phyloP scores from a whole-genome alignment of 371 early-diverging fungal species.

The Haplosporangium sp. region DNA sequence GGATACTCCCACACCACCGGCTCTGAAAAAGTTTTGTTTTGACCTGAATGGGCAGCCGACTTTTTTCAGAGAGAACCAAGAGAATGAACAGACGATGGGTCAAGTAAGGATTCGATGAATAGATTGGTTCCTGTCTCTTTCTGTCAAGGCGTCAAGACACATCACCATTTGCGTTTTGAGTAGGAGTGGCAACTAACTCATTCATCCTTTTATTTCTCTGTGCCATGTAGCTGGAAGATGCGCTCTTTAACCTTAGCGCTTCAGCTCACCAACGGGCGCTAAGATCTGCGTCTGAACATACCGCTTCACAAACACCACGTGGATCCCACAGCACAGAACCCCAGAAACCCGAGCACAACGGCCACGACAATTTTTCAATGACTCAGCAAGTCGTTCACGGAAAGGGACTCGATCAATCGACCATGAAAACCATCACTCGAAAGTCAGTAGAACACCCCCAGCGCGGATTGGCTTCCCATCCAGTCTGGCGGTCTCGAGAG shows the following conservation, averaged over 20 bases:
- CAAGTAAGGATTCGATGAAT: slow-evolving; percentile 29
- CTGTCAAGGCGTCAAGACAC: too few relatives aligned
- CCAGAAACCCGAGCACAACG: slow-evolving; percentile 17
- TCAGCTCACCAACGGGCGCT: slow-evolving; percentile 56
- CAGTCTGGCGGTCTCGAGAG: slow-evolving; percentile 34
- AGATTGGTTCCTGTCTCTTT: too few relatives aligned
- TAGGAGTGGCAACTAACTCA: neutral
- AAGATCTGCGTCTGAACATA: slow-evolving; percentile 38
- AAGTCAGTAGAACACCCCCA: slow-evolving; percentile 34
- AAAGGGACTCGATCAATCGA: slow-evolving; percentile 28
- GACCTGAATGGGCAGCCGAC: slow-evolving; percentile 71
- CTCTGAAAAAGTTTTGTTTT: slow-evolving; percentile 70
- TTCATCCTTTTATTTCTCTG: slow-evolving; percentile 5
- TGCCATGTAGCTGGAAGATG: slow-evolving; percentile 53
- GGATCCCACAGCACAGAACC: slow-evolving; percentile 3
- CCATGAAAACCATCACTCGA: slow-evolving; percentile 39
- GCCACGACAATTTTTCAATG: slow-evolving; percentile 23
- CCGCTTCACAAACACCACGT: slow-evolving; percentile 2
- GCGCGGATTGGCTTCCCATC: slow-evolving; percentile 16
- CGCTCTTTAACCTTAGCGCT: slow-evolving; percentile 56
- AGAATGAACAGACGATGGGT: slow-evolving; percentile 55
- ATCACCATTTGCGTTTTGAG: neutral
- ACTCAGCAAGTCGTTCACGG: slow-evolving; percentile 34
- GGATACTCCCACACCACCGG: slow-evolving; percentile 69
- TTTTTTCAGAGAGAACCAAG: slow-evolving; percentile 66